Evolutionary conservation across 352 stramenopile genomes (phyloP).

Genomic region (Globisporangium radiosum): DNA sequence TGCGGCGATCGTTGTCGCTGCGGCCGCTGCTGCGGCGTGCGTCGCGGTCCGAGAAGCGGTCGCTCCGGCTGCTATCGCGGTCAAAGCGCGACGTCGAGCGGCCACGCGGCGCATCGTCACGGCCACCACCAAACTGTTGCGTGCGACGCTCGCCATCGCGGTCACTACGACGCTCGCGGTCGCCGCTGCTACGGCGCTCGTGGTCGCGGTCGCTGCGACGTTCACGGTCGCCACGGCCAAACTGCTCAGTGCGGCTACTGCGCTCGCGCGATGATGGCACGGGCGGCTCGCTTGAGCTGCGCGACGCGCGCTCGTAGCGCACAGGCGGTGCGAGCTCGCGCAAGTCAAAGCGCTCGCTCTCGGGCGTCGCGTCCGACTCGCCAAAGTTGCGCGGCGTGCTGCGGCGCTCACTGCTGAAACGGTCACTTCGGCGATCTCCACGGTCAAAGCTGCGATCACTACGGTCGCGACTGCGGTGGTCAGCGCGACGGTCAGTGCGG

Average conservation of each 20-base stretch:
- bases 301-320: background rate
- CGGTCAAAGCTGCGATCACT: background rate
- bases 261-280: background rate
- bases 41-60: background rate
- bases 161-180: conserved; percentile 8
- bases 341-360: conserved; percentile 10
- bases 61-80: conserved; percentile 3
- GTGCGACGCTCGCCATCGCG: conserved; percentile 4
- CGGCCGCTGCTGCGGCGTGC: background rate
- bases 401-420: background rate
- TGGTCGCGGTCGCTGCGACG: conserved; percentile 2
- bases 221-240: conserved; percentile 7
- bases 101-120: conserved; percentile 2
- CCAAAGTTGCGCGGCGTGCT: conserved; percentile 14
- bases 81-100: conserved; percentile 5
- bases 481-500: too few species aligned
- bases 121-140: conserved; percentile 1
- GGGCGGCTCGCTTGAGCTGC: background rate
- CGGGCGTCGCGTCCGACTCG: conserved; percentile 5
- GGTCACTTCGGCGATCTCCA: background rate
- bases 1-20: background rate
- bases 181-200: conserved; percentile 5
- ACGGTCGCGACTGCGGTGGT: background rate
- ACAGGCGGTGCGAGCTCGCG: background rate
- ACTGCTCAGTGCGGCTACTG: background rate